Percentiles rank a stretch among this genome's conserved stretches.
These are phyloP conservation scores for Yamadazyma epiphylla DNA, from an alignment of 1,139 yeast species.

Conservation along the genomic window DNA sequence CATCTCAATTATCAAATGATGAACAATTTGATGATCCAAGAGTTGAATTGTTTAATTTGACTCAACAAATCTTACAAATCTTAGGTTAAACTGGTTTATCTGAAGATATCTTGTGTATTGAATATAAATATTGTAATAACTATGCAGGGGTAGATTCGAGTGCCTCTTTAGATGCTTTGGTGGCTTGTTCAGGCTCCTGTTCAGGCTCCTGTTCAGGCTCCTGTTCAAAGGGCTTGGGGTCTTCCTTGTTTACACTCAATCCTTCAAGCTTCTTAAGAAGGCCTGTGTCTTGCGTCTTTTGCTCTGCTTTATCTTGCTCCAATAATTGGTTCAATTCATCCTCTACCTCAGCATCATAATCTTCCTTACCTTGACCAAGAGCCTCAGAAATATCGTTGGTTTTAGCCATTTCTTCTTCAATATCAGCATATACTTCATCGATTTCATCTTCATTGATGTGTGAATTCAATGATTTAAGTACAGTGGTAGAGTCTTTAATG, in stretches of 20 bases:
- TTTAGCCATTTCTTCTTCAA: conserved; percentile 36
- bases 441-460: conserved; percentile 26
- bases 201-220: too few species aligned
- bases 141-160: too few species aligned
- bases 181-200: background rate
- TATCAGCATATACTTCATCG: conserved; percentile 33
- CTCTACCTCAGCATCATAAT: conserved; percentile 29
- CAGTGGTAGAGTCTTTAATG: conserved; percentile 18
- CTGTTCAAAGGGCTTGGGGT: background rate
- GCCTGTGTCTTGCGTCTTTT: conserved; percentile 2
- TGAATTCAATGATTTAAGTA: conserved; percentile 29
- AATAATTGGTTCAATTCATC: conserved; percentile 22
- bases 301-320: too few species aligned
- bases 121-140: background rate
- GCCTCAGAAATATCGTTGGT: conserved; percentile 33
- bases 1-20: conserved; percentile 17
- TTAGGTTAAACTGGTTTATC: conserved; percentile 27
- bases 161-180: background rate
- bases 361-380: conserved; percentile 18
- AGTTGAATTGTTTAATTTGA: conserved; percentile 68
- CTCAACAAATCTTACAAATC: conserved; percentile 70
- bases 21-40: conserved; percentile 59
- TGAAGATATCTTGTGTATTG: conserved; percentile 1
- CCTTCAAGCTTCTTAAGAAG: conserved; percentile 9
- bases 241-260: conserved; percentile 6